These are phyloP conservation scores for Tuctoria greenei DNA, from an alignment of 176 grass and related monocot species.

Conservation along the genomic window DNA sequence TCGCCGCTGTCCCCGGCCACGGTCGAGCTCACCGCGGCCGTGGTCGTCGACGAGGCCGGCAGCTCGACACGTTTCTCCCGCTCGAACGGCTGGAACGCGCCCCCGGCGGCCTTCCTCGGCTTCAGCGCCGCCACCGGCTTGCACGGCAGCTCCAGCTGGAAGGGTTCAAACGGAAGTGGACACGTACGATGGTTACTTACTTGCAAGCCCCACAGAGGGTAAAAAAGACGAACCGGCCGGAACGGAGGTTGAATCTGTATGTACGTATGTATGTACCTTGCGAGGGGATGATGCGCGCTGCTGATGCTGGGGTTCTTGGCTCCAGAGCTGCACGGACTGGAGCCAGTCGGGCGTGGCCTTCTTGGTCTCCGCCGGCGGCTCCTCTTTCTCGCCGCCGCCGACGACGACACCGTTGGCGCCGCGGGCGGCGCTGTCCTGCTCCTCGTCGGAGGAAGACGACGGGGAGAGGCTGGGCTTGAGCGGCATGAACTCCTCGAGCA, in stretches of 20 bases:
- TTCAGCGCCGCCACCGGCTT: slow-evolving; percentile 65
- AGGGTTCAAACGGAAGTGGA: background rate
- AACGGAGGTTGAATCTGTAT: background rate
- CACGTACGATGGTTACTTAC: background rate
- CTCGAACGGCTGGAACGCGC: slow-evolving; percentile 84
- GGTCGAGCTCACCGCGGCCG: slow-evolving; percentile 45
- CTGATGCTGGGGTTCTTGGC: slow-evolving; percentile 37
- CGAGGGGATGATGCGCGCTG: background rate
- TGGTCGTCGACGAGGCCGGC: slow-evolving; percentile 44
- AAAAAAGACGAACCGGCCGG: no score
- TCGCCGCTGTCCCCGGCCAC: slow-evolving; percentile 32
- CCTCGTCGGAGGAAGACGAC: slow-evolving; percentile 49
- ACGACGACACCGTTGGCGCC: background rate
- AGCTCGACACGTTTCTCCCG: slow-evolving; percentile 45
- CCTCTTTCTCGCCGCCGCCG: background rate
- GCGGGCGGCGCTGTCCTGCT: slow-evolving; percentile 40
- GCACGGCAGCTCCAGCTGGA: slow-evolving; percentile 50
- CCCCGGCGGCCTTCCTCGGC: slow-evolving; percentile 34
- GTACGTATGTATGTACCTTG: slow-evolving; percentile 36
- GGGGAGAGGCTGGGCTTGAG: slow-evolving; percentile 69
- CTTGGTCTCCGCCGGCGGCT: slow-evolving; percentile 10
- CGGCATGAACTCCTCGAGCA: slow-evolving; percentile 94
- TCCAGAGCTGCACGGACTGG: slow-evolving; percentile 80
- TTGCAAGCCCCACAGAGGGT: background rate
- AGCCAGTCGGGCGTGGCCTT: slow-evolving; percentile 67